These are phyloP conservation scores for Zygotorulaspora danielsina DNA, from an alignment of 805 yeast genomes.

Conservation along the genomic window DNA sequence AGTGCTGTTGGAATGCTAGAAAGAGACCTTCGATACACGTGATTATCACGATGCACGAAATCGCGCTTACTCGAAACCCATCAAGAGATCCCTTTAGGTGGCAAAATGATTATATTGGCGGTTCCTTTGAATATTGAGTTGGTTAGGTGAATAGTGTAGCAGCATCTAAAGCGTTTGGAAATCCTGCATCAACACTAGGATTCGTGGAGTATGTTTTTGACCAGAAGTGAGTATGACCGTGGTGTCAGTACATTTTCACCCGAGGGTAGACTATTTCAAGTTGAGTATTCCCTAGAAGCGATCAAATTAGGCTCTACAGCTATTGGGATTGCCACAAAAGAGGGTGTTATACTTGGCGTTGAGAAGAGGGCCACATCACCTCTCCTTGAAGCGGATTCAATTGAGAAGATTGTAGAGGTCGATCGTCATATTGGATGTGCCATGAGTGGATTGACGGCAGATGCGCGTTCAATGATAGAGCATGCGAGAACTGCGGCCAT, in stretches of 20 bases:
- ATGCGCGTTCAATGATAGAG: constrained; percentile 97
- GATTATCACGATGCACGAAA: constrained; percentile 6
- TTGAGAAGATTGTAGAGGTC: constrained; percentile 93
- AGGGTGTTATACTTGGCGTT: constrained; percentile 94
- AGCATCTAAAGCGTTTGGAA: too few relatives aligned
- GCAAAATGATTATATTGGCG: constrained; percentile 6
- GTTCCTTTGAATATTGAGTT: not conserved
- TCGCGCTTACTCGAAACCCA: not conserved
- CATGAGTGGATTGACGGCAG: constrained; percentile 98
- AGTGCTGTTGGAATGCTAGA: too few relatives aligned
- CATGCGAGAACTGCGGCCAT: constrained; percentile 91
- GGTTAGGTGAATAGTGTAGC: too few relatives aligned
- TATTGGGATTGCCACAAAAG: constrained; percentile 90
- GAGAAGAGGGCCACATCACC: constrained; percentile 96
- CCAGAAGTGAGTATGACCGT: constrained; percentile 99
- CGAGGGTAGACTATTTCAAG: constrained; percentile 97
- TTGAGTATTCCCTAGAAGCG: constrained; percentile 95
- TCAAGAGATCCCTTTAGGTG: constrained; percentile 10
- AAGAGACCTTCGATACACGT: too few relatives aligned
- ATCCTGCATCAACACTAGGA: too few relatives aligned
- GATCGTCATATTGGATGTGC: constrained; percentile 96
- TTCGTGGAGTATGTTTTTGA: constrained; percentile 66
- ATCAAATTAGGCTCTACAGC: constrained; percentile 91
- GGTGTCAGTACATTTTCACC: constrained; percentile 99
- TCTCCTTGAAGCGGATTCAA: constrained; percentile 82